Base-by-base conservation (phyloP, 2,329 filamentous ascomycete species). In the Penicillium sp. region DNA sequence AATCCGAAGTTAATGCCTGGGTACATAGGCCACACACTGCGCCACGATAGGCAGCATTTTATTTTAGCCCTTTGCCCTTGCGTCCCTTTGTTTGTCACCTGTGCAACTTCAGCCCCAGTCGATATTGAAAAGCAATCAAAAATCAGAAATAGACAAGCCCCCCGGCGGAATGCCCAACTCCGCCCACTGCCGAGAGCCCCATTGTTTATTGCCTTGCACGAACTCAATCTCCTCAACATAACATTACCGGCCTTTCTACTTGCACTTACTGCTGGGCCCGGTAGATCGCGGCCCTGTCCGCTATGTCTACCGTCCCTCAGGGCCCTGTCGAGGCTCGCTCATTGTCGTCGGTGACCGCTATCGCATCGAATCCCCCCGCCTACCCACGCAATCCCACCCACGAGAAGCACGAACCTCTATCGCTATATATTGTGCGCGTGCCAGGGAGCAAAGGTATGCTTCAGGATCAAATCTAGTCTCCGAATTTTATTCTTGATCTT, bases 391-490 rank as follows among this genome's bases (percentile, higher is more conserved):
- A 90, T 67, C 88, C 90, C 5, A 84, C 85, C 3, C 85, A 88
- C 62, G 77, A 82, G 64, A 83, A 79, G 59, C 83, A 87, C 59
- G 84, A 90, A 46, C 85, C 90, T 4, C 74, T 97, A 47, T 85
- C 87, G 2, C 82, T 99, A 38, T 99, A 99, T 74, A 95, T 99
- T 61, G 91, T 93, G 34, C 81, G 93, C 61, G 93, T 99, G 0
- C 94, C 94, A 1, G 93, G 93, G 19, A 96, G 89, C 59, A 85
- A 86, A 86, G 90, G 91, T 92, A 78, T 18, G 66, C 56, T 18
- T 38, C 27, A 23, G 11, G 14, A 18, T 42, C 19, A 29, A 47
- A 36, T 38, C 23, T 11, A 14, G 9, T 49, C 23, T 6, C 46
- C 51, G 35, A 46, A 39, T 16, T 35, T 2, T 29, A 3, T 3